Conservation (phyloP, 805 yeast genomes). For the Candida morakotiae region DNA sequence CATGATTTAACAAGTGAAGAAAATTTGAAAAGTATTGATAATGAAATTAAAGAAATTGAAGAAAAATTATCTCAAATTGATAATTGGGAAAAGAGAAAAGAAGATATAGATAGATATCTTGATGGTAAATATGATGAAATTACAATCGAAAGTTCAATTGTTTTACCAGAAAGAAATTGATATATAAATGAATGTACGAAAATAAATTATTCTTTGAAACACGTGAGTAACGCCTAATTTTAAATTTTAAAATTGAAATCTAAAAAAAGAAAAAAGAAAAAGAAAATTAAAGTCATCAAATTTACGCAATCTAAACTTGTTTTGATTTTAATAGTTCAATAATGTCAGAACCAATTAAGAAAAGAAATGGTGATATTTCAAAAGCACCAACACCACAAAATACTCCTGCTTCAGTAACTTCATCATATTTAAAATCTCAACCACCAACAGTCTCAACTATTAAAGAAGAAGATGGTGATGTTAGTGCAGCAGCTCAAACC, state of each 20-base stretch:
- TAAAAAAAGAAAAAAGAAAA: not conserved
- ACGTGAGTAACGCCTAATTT: too few species aligned
- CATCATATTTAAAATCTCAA: slow-evolving; percentile 63
- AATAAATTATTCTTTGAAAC: too few species aligned
- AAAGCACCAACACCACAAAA: slow-evolving; percentile 98
- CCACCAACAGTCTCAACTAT: slow-evolving; percentile 62
- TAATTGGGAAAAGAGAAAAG: slow-evolving; percentile 55
- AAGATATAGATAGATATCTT: slow-evolving; percentile 49
- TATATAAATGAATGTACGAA: slow-evolving; percentile 5
- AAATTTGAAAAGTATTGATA: slow-evolving; percentile 64
- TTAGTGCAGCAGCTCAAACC: slow-evolving; percentile 36
- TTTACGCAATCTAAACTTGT: not conserved
- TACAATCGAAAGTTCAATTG: slow-evolving; percentile 6
- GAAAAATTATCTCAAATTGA: slow-evolving; percentile 56
- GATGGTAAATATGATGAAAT: slow-evolving; percentile 36
- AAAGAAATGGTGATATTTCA: slow-evolving; percentile 66
- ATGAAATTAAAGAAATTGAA: slow-evolving; percentile 68
- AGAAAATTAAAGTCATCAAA: slow-evolving; percentile 1
- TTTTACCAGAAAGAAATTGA: slow-evolving; percentile 2
- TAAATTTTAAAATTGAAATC: not conserved
- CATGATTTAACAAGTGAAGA: slow-evolving; percentile 64
- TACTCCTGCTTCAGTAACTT: slow-evolving; percentile 87
- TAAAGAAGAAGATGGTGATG: slow-evolving; percentile 53
- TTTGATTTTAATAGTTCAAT: too few species aligned
- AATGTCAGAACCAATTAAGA: slow-evolving; percentile 87